A percentile compares a stretch with the other conserved stretches of the same genome.
These are phyloP conservation scores for Aspergillus nanangensis DNA, from an alignment of 495 filamentous ascomycete genomes.

Conservation along the genomic window DNA sequence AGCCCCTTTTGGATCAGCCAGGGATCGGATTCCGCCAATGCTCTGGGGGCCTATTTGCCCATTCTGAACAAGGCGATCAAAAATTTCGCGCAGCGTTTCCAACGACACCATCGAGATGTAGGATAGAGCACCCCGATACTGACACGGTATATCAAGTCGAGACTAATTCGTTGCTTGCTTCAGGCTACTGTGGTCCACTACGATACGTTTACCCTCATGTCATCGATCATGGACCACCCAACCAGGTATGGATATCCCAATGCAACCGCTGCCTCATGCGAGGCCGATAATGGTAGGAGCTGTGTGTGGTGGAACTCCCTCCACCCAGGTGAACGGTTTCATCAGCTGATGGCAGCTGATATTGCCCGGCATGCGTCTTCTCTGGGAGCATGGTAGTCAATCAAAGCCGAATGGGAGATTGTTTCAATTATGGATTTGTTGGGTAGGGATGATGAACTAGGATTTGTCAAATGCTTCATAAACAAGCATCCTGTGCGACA, in stretches of 20 bases:
- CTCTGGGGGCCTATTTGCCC: neutral
- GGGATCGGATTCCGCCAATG: neutral
- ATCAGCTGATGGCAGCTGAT: constrained; percentile 5
- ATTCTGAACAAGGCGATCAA: neutral
- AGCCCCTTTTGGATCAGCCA: neutral
- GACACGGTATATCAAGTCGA: neutral
- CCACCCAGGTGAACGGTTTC: constrained; percentile 12
- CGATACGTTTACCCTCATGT: constrained; percentile 22
- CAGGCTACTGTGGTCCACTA: neutral
- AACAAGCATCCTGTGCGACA: too few species aligned
- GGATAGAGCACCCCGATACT: neutral
- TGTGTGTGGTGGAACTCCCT: constrained; percentile 17
- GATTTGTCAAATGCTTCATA: too few species aligned
- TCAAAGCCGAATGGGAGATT: too few species aligned
- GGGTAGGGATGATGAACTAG: too few species aligned
- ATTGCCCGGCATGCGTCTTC: too few species aligned
- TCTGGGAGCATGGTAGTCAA: too few species aligned
- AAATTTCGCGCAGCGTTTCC: neutral
- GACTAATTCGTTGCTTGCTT: neutral
- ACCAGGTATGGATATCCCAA: constrained; percentile 21
- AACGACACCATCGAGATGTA: neutral
- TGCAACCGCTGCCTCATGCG: too few species aligned
- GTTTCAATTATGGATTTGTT: too few species aligned
- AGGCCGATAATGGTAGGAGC: constrained; percentile 2
- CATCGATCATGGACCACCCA: constrained; percentile 45